Evolutionary conservation across 2,329 filamentous ascomycete species (phyloP), one percentile per base, ranked within the genome.

Genomic region (Didymella pomorum): DNA sequence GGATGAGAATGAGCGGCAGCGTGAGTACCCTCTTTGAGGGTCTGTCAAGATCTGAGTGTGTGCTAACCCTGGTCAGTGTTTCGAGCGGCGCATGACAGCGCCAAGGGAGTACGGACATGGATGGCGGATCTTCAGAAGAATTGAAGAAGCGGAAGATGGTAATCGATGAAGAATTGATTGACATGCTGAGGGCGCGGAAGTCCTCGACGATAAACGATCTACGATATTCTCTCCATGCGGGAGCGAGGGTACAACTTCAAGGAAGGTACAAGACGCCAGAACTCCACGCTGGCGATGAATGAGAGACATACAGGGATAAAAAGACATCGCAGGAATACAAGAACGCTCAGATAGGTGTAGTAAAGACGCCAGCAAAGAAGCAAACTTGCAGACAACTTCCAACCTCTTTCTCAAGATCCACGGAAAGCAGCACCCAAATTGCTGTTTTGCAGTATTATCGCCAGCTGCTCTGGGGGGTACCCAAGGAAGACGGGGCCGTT

Each of bases 401-500:
- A 53, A 49, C 39, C 11, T 35, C 11, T 18, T 25, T 21, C 7
- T 26, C 18, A 39, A 29, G 20, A 41, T 68, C 64, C 74, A 46
- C 70, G 62, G 60, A 71, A 66, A 21, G 64, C 60, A n/a, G 65
- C 64, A 14, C 72, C 72, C n/a, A 77, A 59, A 44, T 75, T 74
- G 44, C 74, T 75, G 46, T 76, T 75, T 46, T 77, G 74, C 44
- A 78, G 55, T 12, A 78, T 45, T 7, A 63, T 62, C 42, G 72
- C 69, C 28, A 77, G 61, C 56, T 78, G 76, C 10, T 77, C 76
- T 33, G 75, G 72, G 2, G 76, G 70, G 55, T 97, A 97, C 0
- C 94, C 94, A 68, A 98, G 92, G 71, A 97, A 97, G 0, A 97
- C 93, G 0, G 94, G 94, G 0, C 94, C 94, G 9, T 91, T 96